These are phyloP conservation scores for Aureobasidium sp. DNA, from an alignment of 2,329 filamentous ascomycete species.

Conservation along the genomic window DNA sequence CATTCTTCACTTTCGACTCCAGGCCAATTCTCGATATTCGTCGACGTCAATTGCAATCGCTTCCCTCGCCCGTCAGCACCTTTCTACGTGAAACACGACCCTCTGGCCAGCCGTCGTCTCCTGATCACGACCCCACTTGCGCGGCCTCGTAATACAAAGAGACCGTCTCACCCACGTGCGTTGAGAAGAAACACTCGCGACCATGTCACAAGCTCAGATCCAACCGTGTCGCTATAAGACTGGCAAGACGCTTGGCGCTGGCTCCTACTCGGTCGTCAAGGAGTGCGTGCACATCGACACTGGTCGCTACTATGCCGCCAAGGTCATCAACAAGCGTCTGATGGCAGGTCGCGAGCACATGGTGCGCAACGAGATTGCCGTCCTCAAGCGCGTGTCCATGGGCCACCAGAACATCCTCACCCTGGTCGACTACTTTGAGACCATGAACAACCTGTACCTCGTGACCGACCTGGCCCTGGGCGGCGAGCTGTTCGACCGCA, in stretches of 20 bases:
- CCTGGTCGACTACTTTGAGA: conserved; percentile 98
- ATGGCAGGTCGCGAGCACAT: conserved; percentile 98
- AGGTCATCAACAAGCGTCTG: conserved; percentile 97
- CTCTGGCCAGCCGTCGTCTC: background rate
- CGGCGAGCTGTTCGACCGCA: conserved; percentile 95
- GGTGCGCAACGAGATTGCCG: conserved; percentile 97
- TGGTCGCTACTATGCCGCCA: conserved; percentile 94
- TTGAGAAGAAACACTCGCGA: background rate
- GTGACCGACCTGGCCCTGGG: conserved; percentile 94
- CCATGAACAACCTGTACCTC: conserved; percentile 98
- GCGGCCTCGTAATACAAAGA: background rate
- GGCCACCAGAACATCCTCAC: conserved; percentile 97
- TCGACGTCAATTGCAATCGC: background rate
- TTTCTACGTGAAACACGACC: background rate
- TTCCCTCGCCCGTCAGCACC: background rate
- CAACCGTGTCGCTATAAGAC: conserved; percentile 98
- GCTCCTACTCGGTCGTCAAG: conserved; percentile 96
- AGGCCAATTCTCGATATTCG: background rate
- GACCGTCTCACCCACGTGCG: background rate
- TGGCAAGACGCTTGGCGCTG: conserved; percentile 91
- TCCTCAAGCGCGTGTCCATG: conserved; percentile 97
- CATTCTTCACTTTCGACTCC: too few species aligned
- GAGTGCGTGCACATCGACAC: conserved; percentile 99
- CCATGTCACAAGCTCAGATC: conserved; percentile 46
- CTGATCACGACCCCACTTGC: background rate